Conservation (phyloP, 2,329 filamentous ascomycete genomes). For the Cytospora piceicola region DNA sequence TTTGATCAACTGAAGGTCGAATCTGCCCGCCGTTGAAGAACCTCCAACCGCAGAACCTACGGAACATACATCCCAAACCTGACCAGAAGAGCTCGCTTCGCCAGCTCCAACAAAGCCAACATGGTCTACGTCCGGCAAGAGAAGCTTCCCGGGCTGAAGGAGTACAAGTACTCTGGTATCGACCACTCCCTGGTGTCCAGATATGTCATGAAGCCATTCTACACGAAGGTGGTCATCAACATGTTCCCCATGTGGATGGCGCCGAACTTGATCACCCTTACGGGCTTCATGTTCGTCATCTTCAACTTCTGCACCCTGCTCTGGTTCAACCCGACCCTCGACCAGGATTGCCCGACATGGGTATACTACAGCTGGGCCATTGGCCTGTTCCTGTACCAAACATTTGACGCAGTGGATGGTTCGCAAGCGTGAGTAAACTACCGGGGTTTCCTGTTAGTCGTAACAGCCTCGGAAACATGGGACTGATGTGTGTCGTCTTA, state of each 20-base stretch:
- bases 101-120: constrained; percentile 15
- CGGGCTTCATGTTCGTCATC: constrained; percentile 87
- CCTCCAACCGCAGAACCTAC: not conserved
- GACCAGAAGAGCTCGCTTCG: not conserved
- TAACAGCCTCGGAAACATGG: not conserved
- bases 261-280: constrained; percentile 83
- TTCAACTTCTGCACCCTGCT: constrained; percentile 88
- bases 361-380: constrained; percentile 92
- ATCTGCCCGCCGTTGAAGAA: not conserved
- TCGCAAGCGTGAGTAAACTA: constrained; percentile 76
- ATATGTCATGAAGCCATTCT: constrained; percentile 97
- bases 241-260: constrained; percentile 97
- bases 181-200: constrained; percentile 89
- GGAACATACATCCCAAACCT: not conserved
- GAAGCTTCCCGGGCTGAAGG: constrained; percentile 82
- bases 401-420: constrained; percentile 96
- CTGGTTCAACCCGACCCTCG: constrained; percentile 93
- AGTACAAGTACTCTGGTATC: constrained; percentile 94
- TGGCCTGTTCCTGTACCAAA: constrained; percentile 95
- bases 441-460: not conserved
- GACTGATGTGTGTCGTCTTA: constrained; percentile 27
- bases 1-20: constrained; percentile 1
- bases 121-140: constrained; percentile 94
- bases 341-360: constrained; percentile 92
- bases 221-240: constrained; percentile 91